Conservation (phyloP, 2,329 filamentous ascomycete genomes). For the Dendryphion nanum region DNA sequence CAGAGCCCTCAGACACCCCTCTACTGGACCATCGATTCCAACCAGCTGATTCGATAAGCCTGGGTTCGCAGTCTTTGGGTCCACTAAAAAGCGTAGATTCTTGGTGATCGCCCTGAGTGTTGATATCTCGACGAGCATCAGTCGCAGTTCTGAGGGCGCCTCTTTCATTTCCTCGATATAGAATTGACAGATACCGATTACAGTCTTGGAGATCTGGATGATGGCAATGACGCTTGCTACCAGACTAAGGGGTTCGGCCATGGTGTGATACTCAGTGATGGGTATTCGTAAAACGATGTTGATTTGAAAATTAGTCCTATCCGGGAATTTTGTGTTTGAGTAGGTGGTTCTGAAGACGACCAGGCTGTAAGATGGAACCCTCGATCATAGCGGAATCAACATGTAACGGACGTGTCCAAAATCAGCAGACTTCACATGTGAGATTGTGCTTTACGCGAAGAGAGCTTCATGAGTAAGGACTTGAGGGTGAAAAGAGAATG, state of each 20-base stretch:
- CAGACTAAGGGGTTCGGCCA: background rate
- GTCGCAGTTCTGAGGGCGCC: constrained; percentile 4
- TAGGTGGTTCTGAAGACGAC: too few relatives aligned
- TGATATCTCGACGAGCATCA: constrained; percentile 4
- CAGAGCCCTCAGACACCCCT: constrained; percentile 1
- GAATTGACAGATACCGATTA: constrained; percentile 1
- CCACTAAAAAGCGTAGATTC: constrained; percentile 4
- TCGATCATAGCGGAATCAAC: too few relatives aligned
- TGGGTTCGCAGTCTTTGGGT: background rate
- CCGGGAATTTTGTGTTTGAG: too few relatives aligned
- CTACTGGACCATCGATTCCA: constrained; percentile 1
- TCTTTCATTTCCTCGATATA: constrained; percentile 5
- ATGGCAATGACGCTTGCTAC: constrained; percentile 2
- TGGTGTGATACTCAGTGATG: too few relatives aligned
- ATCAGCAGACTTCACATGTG: too few relatives aligned
- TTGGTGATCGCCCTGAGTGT: constrained; percentile 5
- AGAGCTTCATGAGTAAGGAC: too few relatives aligned
- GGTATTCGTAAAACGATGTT: too few relatives aligned
- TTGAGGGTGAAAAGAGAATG: too few relatives aligned
- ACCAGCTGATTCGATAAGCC: background rate
- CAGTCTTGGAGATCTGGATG: background rate
- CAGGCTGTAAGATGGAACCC: too few relatives aligned
- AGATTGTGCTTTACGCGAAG: too few relatives aligned
- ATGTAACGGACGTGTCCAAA: too few relatives aligned
- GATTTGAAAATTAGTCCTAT: too few relatives aligned